phyloP scores from a whole-genome alignment of 2,329 filamentous ascomycete species.

The Penicillium capsulatum region DNA sequence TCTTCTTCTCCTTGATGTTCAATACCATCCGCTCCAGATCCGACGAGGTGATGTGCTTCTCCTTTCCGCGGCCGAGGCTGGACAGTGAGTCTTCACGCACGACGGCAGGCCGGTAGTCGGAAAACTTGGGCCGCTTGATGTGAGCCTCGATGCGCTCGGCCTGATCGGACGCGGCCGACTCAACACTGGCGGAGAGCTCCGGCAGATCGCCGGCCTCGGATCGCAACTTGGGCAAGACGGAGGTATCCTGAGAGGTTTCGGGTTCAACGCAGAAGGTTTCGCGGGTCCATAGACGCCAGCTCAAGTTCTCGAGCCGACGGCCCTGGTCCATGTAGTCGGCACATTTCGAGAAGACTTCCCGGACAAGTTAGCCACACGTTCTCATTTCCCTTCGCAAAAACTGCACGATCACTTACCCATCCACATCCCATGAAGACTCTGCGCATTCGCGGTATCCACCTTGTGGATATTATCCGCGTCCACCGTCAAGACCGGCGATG shows the following conservation, averaged over 20 bases:
- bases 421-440: slow-evolving; percentile 96
- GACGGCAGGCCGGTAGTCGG: slow-evolving; percentile 58
- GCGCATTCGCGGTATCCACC: slow-evolving; percentile 86
- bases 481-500: slow-evolving; percentile 82
- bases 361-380: background rate
- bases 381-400: background rate
- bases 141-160: slow-evolving; percentile 50
- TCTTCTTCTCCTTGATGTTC: slow-evolving; percentile 80
- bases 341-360: slow-evolving; percentile 78
- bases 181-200: slow-evolving; percentile 71
- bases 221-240: slow-evolving; percentile 48
- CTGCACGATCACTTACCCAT: slow-evolving; percentile 63
- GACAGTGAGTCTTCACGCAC: slow-evolving; percentile 53
- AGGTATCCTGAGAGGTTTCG: slow-evolving; percentile 49
- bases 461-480: slow-evolving; percentile 90
- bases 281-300: slow-evolving; percentile 91
- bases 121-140: slow-evolving; percentile 58
- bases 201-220: slow-evolving; percentile 54
- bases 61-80: slow-evolving; percentile 66
- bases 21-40: slow-evolving; percentile 92
- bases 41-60: slow-evolving; percentile 87
- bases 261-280: slow-evolving; percentile 85
- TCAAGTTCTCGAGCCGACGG: slow-evolving; percentile 86
- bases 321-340: slow-evolving; percentile 92
- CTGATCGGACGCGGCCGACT: slow-evolving; percentile 65